phyloP scores from a whole-genome alignment of 805 yeast genomes.

The Zygosaccharomyces gambellarensis region DNA sequence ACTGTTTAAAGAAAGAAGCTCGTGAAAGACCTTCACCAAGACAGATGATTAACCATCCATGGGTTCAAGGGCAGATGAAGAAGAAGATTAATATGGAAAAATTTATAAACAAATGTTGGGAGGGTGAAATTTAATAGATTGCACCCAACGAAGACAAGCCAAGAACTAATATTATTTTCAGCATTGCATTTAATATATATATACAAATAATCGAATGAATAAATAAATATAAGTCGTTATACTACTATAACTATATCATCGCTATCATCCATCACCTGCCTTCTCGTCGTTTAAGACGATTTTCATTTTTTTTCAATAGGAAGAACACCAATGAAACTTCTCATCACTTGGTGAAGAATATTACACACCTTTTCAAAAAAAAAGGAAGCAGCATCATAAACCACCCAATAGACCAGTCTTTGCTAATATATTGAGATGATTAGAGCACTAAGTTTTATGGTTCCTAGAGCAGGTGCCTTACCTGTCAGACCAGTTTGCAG shows the following conservation, averaged over 20 bases:
- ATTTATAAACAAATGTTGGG: slow-evolving; percentile 76
- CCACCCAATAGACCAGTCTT: background rate
- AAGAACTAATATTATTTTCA: background rate
- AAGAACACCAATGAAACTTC: background rate
- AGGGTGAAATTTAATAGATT: slow-evolving; percentile 9
- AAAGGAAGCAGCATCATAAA: background rate
- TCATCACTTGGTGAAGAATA: slow-evolving; percentile 1
- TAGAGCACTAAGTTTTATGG: slow-evolving; percentile 1
- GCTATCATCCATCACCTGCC: no score
- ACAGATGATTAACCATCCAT: slow-evolving; percentile 90
- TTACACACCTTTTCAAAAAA: background rate
- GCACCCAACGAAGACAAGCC: background rate
- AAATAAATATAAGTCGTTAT: no score
- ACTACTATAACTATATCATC: no score
- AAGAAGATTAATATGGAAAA: slow-evolving; percentile 79
- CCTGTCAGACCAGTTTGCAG: slow-evolving; percentile 2
- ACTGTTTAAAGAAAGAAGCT: slow-evolving; percentile 76
- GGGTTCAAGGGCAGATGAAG: slow-evolving; percentile 75
- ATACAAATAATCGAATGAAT: no score
- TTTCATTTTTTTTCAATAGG: slow-evolving; percentile 3
- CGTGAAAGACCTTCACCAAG: slow-evolving; percentile 83
- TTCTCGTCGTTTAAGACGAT: slow-evolving; percentile 2
- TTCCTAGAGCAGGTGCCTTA: slow-evolving; percentile 2
- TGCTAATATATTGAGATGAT: background rate
- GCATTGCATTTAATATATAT: slow-evolving; percentile 2